Conservation (phyloP, 169 alveolate species). For the Eimeria sp. region DNA sequence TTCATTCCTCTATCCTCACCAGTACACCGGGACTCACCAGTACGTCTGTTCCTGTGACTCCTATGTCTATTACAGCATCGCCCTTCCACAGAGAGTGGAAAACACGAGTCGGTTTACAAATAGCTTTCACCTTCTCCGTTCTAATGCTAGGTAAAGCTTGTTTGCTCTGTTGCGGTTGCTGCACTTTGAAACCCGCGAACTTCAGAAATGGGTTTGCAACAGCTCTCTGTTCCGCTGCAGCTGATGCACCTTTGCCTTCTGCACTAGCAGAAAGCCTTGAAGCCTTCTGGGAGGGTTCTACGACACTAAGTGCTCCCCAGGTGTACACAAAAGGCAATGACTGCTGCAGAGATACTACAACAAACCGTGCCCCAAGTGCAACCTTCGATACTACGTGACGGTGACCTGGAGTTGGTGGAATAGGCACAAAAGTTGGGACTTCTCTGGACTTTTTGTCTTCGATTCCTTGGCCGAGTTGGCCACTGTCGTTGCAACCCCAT, state of each 20-base stretch:
- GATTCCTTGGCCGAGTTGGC: conserved; percentile 80
- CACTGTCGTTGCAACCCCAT: conserved; percentile 85
- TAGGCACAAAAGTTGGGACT: conserved; percentile 66
- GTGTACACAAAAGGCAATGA: conserved; percentile 67
- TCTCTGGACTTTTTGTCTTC: conserved; percentile 68
- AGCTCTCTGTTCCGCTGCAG: conserved; percentile 26
- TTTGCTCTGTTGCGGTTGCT: conserved; percentile 44
- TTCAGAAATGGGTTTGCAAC: conserved; percentile 62
- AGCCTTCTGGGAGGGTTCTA: conserved; percentile 26
- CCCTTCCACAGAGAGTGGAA: conserved; percentile 75
- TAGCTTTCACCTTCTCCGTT: conserved; percentile 25
- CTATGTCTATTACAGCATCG: conserved; percentile 53
- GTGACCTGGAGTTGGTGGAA: conserved; percentile 46
- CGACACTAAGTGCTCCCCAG: conserved; percentile 77
- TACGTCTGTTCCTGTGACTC: conserved; percentile 39
- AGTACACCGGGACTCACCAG: not conserved
- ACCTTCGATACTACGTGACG: conserved; percentile 75
- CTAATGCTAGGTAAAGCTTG: not conserved
- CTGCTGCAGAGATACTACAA: conserved; percentile 74
- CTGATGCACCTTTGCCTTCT: conserved; percentile 28
- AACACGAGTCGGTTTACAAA: conserved; percentile 71
- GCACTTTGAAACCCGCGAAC: conserved; percentile 29
- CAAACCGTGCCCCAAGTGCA: conserved; percentile 81
- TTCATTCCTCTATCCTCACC: not conserved
- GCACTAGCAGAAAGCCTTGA: not conserved